A percentile compares a stretch with the other conserved stretches of the same genome.
phyloP scores from a whole-genome alignment of 129 eudicot genomes.

The Escallonia herrerae region DNA sequence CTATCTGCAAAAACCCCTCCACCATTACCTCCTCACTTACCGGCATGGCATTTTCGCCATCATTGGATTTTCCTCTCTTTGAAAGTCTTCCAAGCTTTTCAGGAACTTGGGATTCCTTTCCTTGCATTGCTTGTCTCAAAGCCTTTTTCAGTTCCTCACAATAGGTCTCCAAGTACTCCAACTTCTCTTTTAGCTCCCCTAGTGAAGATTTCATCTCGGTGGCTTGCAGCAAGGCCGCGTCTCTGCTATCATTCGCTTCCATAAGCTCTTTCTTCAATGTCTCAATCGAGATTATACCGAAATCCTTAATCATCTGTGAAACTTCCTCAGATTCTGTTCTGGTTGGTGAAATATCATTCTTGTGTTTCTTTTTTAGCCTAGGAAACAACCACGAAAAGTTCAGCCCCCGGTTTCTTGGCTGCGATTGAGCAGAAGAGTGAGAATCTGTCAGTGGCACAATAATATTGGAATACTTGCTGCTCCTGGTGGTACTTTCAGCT shows the following conservation, averaged over 20 bases:
- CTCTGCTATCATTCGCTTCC: constrained; percentile 67
- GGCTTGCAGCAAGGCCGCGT: constrained; percentile 59
- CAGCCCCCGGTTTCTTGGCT: constrained; percentile 41
- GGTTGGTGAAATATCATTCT: constrained; percentile 38
- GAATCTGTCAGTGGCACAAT: constrained; percentile 71
- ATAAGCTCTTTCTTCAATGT: constrained; percentile 58
- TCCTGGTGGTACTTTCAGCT: constrained; percentile 13
- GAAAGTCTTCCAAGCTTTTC: constrained; percentile 22
- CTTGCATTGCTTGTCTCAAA: constrained; percentile 51
- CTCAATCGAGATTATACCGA: constrained; percentile 48
- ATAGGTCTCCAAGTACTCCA: constrained; percentile 65
- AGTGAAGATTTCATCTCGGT: constrained; percentile 74
- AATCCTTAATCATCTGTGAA: constrained; percentile 38
- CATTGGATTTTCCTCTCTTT: constrained; percentile 26
- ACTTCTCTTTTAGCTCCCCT: constrained; percentile 51
- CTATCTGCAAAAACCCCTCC: constrained; percentile 88
- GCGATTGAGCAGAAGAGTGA: constrained; percentile 41
- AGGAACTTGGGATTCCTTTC: constrained; percentile 21
- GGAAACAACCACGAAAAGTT: constrained; percentile 80
- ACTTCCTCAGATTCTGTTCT: constrained; percentile 43
- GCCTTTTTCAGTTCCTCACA: constrained; percentile 85
- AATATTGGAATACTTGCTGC: constrained; percentile 37
- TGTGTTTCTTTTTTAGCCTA: constrained; percentile 60
- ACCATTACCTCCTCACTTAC: constrained; percentile 78
- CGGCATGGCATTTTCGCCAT: constrained; percentile 46